Evolutionary conservation across 768 basidiomycete genomes (phyloP).

Genomic region (Strobilomyces confusus): DNA sequence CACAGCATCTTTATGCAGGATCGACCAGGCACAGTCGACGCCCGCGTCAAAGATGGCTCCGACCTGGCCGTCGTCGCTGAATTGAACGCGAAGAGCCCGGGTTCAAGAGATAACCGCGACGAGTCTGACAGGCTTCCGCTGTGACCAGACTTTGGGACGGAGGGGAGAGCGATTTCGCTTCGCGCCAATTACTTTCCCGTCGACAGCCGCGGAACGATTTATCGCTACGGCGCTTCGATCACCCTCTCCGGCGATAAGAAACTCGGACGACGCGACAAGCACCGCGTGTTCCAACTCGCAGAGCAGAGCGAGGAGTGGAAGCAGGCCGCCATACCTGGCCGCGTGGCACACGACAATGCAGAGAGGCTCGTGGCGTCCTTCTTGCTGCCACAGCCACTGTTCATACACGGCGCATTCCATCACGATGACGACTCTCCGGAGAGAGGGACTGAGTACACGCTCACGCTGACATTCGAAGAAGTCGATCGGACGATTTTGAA

Average conservation of each 20-base stretch:
- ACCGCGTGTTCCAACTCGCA: constrained; percentile 43
- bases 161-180: constrained; percentile 37
- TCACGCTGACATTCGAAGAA: constrained; percentile 38
- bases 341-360: constrained; percentile 45
- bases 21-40: constrained; percentile 44
- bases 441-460: constrained; percentile 32
- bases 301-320: constrained; percentile 38
- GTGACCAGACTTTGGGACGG: constrained; percentile 43
- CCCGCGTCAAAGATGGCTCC: constrained; percentile 44
- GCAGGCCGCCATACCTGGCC: constrained; percentile 31
- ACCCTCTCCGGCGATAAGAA: constrained; percentile 20
- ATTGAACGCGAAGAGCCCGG: constrained; percentile 14
- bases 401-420: constrained; percentile 34
- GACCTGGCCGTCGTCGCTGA: constrained; percentile 35
- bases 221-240: constrained; percentile 37
- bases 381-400: constrained; percentile 38
- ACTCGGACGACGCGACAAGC: constrained; percentile 34
- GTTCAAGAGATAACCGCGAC: constrained; percentile 5
- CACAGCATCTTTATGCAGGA: constrained; percentile 32
- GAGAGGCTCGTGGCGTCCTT: constrained; percentile 40
- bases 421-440: constrained; percentile 32
- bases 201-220: constrained; percentile 31
- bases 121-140: constrained; percentile 32
- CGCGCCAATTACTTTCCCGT: constrained; percentile 51
- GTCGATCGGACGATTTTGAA: constrained; percentile 28